A percentile compares a stretch with the other conserved stretches of the same genome.
These are phyloP conservation scores for Leccinum longicurvipes DNA, from an alignment of 768 basidiomycete species.

Conservation along the genomic window DNA sequence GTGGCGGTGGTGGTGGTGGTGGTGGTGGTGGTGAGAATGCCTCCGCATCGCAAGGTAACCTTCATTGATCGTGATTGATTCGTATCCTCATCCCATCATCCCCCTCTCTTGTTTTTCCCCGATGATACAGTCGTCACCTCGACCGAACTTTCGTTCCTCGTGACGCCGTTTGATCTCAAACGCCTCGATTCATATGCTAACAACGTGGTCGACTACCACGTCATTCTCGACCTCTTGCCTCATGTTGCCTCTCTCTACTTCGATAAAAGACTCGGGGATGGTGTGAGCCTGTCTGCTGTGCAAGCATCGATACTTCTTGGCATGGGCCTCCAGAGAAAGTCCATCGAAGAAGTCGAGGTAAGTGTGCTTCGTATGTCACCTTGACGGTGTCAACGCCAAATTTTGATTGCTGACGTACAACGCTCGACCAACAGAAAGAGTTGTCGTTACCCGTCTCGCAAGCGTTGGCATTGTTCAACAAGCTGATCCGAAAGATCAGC, in stretches of 20 bases:
- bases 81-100: too few relatives aligned
- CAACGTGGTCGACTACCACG: constrained; percentile 95
- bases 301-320: constrained; percentile 91
- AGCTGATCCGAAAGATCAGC: constrained; percentile 82
- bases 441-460: constrained; percentile 84
- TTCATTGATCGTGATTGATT: not conserved
- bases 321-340: constrained; percentile 85
- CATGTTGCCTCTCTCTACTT: constrained; percentile 81
- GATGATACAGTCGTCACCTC: constrained; percentile 14
- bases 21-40: constrained; percentile 35
- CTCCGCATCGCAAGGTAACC: constrained; percentile 7
- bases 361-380: constrained; percentile 13
- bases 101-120: not conserved
- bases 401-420: constrained; percentile 6
- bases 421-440: constrained; percentile 50
- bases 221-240: constrained; percentile 89
- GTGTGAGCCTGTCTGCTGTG: constrained; percentile 74
- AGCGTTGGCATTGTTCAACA: constrained; percentile 85
- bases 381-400: not conserved
- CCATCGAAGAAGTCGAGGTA: constrained; percentile 87
- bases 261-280: constrained; percentile 62
- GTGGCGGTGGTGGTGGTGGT: constrained; percentile 36
- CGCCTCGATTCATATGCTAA: constrained; percentile 94
- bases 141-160: constrained; percentile 54
- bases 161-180: constrained; percentile 94